Evolutionary conservation across 257 asterid genomes (phyloP), one percentile per base, ranked within the genome.

Genomic region (Solanum stenotomum): DNA sequence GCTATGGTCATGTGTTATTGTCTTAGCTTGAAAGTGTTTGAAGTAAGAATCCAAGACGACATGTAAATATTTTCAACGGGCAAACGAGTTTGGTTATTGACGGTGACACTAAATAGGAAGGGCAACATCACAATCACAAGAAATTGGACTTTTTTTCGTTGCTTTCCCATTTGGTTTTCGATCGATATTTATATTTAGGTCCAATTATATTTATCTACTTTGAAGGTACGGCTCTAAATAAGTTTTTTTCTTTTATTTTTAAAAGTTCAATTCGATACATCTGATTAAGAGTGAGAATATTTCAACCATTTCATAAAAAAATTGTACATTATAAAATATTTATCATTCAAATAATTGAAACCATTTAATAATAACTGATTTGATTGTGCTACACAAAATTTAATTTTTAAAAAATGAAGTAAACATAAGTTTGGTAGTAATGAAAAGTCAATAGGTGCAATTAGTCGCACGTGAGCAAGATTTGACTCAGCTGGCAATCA

Each of bases 401-500:
- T 71, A 12, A 8, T 70, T 14, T 65, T 27, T 67, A 0, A 1
- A 4, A 72, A 33, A 18, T 72, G 88, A 25, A 74, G 90, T 91
- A 90, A 88, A 89, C 88, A 87, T 27, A 49, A 42, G 65, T 83
- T 85, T 42, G 88, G 89, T 89, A 85, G 88, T 87, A 68, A 88
- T 94, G 94, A 52, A 93, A 94, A 91, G 98, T 94, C 98, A 94
- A 93, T 84, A 88, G 49, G 92, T 84, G 75, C 83, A 78, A 88
- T 87, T 90, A 92, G 90, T 91, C 96, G 93, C 96, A 93, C 96
- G 95, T 93, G 96, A 83, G 92, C 81, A 49, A 82, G 86, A 93
- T 88, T 87, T 89, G 89, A 89, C 87, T 79, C 68, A 74, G 93
- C 92, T 93, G 93, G 86, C 95, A 90, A 86, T 90, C 91, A 35